Base-by-base conservation (phyloP, 2,329 filamentous ascomycete genomes). In the Penicillium hordei region DNA sequence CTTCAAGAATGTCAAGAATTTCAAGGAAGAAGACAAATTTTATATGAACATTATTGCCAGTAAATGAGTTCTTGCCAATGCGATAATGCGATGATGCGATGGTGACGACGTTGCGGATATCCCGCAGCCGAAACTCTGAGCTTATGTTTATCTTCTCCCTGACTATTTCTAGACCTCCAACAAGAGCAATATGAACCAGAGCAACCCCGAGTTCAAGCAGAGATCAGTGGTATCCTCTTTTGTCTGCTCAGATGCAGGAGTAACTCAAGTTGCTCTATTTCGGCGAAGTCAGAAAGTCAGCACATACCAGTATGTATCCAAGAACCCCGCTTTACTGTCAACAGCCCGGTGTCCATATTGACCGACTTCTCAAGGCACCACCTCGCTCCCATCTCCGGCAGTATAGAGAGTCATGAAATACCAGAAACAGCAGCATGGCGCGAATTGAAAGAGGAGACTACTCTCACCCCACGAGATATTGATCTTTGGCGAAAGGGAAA, bases 401-500 rank as follows among this genome's bases (percentile, higher is more conserved):
- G 78, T 54, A 82, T 89, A 50, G 82, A 88, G 3, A 52, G 74
- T 6, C 68, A 72, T 0, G 86, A 89, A 3, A 79, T 72, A 23
- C 82, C 86, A 0, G 69, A 86, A 6, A 74, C 78, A 3, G 82
- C 86, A 0, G 86, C 87, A 27, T 83, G 82, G 78, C 80, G 87
- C 15, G 86, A 89, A 70, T 76, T 89, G 23, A 65, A 70, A 5
- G 86, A 89, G 67, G 86, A 89, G 69, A 89, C 86, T 0, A 77
- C 75, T 1, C 77, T 89, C 13, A 81, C 78, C 0, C 61, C 74
- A 0, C 65, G 72, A 0, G 77, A 78, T 0, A 67, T 87, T 7
- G 74, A 76, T 2, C 75, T 86, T 23, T 78, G 84, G 64, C 80
- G 84, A 19, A 76, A 79, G 25, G 86, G 86, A 1, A 85, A 85